A percentile compares a stretch with the other conserved stretches of the same genome.
Conservation (phyloP, 345 rosid genomes). For the Hibiscus mutabilis region DNA sequence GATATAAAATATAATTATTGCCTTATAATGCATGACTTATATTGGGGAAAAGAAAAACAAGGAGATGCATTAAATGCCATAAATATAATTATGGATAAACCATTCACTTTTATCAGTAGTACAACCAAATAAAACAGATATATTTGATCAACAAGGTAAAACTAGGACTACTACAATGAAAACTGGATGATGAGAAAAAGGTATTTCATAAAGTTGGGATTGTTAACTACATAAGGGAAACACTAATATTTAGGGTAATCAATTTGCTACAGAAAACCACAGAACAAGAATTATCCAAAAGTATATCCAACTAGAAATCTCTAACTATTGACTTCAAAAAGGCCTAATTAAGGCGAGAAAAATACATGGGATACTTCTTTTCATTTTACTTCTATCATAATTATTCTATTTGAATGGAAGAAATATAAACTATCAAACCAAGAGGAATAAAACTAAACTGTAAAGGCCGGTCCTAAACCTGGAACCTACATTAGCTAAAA, state of each 20-base stretch:
- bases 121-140: neutral
- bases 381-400: neutral
- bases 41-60: neutral
- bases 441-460: neutral
- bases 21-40: neutral
- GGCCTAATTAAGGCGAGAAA: neutral
- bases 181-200: neutral
- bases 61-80: neutral
- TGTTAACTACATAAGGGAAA: neutral
- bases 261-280: neutral
- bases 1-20: neutral
- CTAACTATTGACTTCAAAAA: neutral
- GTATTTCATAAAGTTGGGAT: neutral
- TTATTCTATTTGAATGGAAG: neutral
- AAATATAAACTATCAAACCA: neutral
- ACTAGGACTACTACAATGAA: neutral
- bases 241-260: neutral
- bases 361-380: neutral
- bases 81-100: neutral
- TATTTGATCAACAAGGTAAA: neutral
- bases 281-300: neutral
- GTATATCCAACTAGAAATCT: neutral
- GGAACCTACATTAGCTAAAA: neutral
- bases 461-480: neutral
- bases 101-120: neutral